phyloP scores from a whole-genome alignment of 257 asterid species.

The Ligustrum vulgare region DNA sequence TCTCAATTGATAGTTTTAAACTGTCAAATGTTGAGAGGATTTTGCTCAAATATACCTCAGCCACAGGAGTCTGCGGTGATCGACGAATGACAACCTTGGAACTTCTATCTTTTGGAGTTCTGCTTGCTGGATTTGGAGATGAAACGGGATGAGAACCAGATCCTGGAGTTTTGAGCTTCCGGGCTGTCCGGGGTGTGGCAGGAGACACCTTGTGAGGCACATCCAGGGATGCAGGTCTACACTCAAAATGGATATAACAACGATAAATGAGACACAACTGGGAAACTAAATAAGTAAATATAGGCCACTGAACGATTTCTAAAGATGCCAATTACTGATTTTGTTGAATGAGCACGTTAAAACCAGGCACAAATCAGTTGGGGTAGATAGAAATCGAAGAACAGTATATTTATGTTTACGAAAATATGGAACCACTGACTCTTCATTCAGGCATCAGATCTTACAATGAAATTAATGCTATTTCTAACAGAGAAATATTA shows the following conservation, averaged over 20 bases:
- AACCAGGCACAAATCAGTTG: background rate
- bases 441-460: background rate
- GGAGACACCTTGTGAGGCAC: slow-evolving; percentile 59
- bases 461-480: background rate
- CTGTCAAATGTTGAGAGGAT: background rate
- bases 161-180: slow-evolving; percentile 49
- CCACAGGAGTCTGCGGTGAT: slow-evolving; percentile 65
- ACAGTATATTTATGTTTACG: background rate
- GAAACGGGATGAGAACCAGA: slow-evolving; percentile 46
- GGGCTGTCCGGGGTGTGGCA: slow-evolving; percentile 44
- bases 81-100: slow-evolving; percentile 62
- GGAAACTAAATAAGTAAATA: background rate
- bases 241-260: slow-evolving; percentile 11
- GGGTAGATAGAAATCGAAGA: background rate
- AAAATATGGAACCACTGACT: background rate
- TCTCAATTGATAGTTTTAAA: background rate
- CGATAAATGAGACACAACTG: background rate
- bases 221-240: slow-evolving; percentile 57
- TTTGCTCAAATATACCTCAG: slow-evolving; percentile 47
- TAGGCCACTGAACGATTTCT: background rate
- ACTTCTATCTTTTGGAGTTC: slow-evolving; percentile 63
- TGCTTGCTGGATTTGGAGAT: slow-evolving; percentile 53
- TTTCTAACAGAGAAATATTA: background rate
- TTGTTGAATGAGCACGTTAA: background rate
- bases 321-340: background rate